These are phyloP conservation scores for Chenopodium album DNA, from an alignment of 148 eudicot genomes.

Conservation along the genomic window DNA sequence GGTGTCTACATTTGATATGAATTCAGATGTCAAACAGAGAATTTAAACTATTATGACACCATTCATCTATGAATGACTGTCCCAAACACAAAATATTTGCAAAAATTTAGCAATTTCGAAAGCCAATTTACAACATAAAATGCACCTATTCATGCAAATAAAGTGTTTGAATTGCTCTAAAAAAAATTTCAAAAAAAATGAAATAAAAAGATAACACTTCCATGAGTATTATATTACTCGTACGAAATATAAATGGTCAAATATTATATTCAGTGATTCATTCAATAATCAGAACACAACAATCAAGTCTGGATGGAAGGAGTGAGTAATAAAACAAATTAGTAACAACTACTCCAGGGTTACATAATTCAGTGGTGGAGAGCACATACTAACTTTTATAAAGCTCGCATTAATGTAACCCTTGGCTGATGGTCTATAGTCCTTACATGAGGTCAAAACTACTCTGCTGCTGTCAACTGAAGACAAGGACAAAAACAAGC, in stretches of 20 bases:
- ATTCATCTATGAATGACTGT: not conserved
- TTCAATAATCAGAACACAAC: not conserved
- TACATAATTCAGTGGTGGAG: slow-evolving; percentile 1
- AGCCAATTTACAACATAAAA: not conserved
- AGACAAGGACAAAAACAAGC: slow-evolving; percentile 26
- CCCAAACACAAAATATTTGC: not conserved
- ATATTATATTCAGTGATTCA: not conserved
- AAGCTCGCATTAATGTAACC: slow-evolving; percentile 95
- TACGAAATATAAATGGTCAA: not conserved
- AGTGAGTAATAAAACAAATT: not conserved
- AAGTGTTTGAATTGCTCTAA: not conserved
- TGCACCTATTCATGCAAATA: not conserved
- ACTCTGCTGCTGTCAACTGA: slow-evolving; percentile 82
- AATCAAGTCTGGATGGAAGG: not conserved
- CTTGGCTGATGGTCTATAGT: slow-evolving; percentile 67
- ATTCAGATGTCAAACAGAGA: slow-evolving; percentile 19
- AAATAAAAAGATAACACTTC: not conserved
- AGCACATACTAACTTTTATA: slow-evolving; percentile 46
- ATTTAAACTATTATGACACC: not conserved
- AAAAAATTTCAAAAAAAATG: too few relatives aligned
- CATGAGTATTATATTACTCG: not conserved
- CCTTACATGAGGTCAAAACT: slow-evolving; percentile 69
- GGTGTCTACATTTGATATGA: slow-evolving; percentile 51
- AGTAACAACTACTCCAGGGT: not conserved
- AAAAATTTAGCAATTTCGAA: not conserved